Evolutionary conservation across 345 rosid genomes (phyloP).

Genomic region (Moricandia moricandioides): DNA sequence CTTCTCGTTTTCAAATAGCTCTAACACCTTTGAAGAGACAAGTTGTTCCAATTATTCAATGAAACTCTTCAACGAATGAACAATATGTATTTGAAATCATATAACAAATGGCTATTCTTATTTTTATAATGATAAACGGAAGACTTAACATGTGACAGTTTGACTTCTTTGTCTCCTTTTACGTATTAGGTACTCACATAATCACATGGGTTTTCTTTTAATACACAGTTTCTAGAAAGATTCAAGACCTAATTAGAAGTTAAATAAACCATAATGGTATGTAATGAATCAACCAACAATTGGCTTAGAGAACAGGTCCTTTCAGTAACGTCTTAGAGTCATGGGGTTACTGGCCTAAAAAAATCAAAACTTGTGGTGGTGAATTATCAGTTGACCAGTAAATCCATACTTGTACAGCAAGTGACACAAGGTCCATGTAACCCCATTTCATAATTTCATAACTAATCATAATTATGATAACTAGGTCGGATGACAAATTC

Average conservation of each 20-base stretch:
- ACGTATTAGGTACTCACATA: slow-evolving; percentile 37
- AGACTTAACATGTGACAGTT: slow-evolving; percentile 12
- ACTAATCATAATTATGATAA: no score
- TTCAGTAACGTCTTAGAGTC: no score
- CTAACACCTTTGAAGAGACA: slow-evolving; percentile 22
- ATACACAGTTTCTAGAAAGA: slow-evolving; percentile 14
- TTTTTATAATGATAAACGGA: slow-evolving; percentile 15
- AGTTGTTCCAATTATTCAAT: background rate
- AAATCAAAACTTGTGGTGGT: no score
- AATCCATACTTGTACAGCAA: no score
- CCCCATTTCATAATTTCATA: no score
- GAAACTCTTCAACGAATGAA: slow-evolving; percentile 13
- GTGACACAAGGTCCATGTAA: no score
- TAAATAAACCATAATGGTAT: background rate
- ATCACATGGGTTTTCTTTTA: background rate
- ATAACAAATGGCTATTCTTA: background rate
- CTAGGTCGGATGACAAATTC: no score
- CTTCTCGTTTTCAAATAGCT: slow-evolving; percentile 18
- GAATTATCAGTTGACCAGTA: no score
- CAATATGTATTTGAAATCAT: slow-evolving; percentile 16
- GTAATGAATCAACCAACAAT: slow-evolving; percentile 4
- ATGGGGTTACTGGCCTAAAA: no score
- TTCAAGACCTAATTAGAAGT: background rate
- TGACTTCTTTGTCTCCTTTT: slow-evolving; percentile 25
- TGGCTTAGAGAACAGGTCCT: background rate